These are phyloP conservation scores for Cordyceps javanica DNA, from an alignment of 2,329 filamentous ascomycete species.

Conservation along the genomic window DNA sequence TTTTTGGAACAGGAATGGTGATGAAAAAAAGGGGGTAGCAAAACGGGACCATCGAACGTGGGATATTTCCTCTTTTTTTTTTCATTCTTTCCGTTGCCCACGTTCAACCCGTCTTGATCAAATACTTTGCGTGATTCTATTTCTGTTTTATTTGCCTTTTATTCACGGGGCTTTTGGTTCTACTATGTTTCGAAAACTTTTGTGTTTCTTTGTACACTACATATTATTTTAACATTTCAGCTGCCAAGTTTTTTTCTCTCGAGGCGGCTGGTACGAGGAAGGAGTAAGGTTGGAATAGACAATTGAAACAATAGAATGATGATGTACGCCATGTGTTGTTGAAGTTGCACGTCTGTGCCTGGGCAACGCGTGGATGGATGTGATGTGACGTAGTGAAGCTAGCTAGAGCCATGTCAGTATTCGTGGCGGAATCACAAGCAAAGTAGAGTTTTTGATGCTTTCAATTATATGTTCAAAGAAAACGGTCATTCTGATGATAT, in stretches of 20 bases:
- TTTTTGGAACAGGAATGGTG: background rate
- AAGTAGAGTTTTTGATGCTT: background rate
- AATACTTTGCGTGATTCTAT: background rate
- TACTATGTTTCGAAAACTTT: background rate
- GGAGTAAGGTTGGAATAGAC: constrained; percentile 9
- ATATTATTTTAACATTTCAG: constrained; percentile 3
- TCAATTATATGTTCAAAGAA: background rate
- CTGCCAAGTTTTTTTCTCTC: background rate
- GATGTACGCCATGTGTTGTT: background rate
- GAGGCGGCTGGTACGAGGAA: background rate
- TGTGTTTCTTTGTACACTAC: constrained; percentile 3
- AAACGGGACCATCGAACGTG: background rate
- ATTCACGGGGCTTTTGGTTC: background rate
- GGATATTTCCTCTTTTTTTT: background rate
- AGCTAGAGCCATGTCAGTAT: background rate
- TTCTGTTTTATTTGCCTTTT: background rate
- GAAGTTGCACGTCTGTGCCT: background rate
- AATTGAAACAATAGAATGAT: background rate
- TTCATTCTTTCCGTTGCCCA: background rate
- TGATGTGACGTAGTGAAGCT: background rate
- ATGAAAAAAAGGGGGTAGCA: background rate
- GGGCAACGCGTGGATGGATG: background rate
- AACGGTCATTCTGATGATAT: background rate
- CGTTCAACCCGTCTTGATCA: background rate
- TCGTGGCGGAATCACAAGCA: background rate